These are phyloP conservation scores for Scheffersomyces titani DNA, from an alignment of 1,139 yeast genomes.

Conservation along the genomic window DNA sequence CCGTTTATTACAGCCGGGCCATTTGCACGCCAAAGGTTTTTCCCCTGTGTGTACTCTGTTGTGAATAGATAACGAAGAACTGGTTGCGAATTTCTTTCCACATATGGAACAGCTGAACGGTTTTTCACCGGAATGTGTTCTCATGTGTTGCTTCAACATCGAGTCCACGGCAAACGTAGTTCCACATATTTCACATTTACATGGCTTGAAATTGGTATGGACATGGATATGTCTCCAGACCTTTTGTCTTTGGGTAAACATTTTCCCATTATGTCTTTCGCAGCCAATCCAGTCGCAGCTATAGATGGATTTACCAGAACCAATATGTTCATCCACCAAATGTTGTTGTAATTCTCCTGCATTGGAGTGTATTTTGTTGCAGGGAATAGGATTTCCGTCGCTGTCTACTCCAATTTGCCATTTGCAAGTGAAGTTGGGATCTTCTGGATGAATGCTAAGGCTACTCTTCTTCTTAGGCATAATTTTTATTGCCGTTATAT, in stretches of 20 bases:
- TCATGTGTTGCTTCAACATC: slow-evolving; percentile 69
- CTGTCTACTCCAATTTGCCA: slow-evolving; percentile 44
- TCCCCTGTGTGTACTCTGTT: slow-evolving; percentile 59
- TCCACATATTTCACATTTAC: slow-evolving; percentile 65
- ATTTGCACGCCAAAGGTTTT: slow-evolving; percentile 78
- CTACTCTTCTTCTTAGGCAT: slow-evolving; percentile 26
- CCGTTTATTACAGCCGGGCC: slow-evolving; percentile 78
- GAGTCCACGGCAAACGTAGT: slow-evolving; percentile 68
- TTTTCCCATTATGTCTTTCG: slow-evolving; percentile 57
- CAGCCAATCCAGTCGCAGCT: slow-evolving; percentile 81
- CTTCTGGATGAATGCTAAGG: slow-evolving; percentile 12
- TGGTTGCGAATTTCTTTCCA: slow-evolving; percentile 54
- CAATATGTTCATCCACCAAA: slow-evolving; percentile 64
- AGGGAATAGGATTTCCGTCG: slow-evolving; percentile 38
- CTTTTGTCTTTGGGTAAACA: slow-evolving; percentile 83
- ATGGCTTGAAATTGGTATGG: slow-evolving; percentile 85
- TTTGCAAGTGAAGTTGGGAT: slow-evolving; percentile 38
- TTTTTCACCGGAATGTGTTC: slow-evolving; percentile 87
- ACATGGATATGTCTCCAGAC: slow-evolving; percentile 81
- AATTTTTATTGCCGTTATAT: slow-evolving; percentile 39
- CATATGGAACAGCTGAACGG: slow-evolving; percentile 53
- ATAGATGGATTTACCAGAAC: slow-evolving; percentile 71
- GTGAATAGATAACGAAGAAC: slow-evolving; percentile 56
- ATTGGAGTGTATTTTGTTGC: slow-evolving; percentile 49
- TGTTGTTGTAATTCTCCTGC: slow-evolving; percentile 72